These are phyloP conservation scores for Candida vartiovaarae DNA, from an alignment of 805 yeast species.

Conservation along the genomic window DNA sequence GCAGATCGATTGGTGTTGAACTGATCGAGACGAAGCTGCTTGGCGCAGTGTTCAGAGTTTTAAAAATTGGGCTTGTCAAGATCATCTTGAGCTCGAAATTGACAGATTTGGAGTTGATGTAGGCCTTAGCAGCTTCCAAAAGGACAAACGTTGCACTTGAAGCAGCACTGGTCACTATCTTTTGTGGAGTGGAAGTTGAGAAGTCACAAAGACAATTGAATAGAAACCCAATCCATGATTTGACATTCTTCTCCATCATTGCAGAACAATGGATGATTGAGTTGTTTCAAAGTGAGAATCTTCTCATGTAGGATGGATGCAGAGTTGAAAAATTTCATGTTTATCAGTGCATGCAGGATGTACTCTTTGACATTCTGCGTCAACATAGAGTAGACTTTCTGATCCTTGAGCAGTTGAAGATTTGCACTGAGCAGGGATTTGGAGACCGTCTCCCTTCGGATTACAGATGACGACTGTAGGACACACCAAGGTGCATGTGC, in stretches of 20 bases:
- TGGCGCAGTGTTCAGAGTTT: slow-evolving; percentile 8
- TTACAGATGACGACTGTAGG: slow-evolving; percentile 7
- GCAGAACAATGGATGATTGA: slow-evolving; percentile 11
- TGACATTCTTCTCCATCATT: slow-evolving; percentile 24
- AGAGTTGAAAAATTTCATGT: slow-evolving; percentile 18
- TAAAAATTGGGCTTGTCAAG: slow-evolving; percentile 4
- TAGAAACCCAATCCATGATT: slow-evolving; percentile 17
- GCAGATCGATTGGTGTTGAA: slow-evolving; percentile 10
- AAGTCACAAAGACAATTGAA: slow-evolving; percentile 18
- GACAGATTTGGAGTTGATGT: slow-evolving; percentile 12
- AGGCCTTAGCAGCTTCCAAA: slow-evolving; percentile 15
- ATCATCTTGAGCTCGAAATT: slow-evolving; percentile 12
- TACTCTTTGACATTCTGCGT: slow-evolving; percentile 11
- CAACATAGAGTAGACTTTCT: slow-evolving; percentile 8
- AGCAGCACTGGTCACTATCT: slow-evolving; percentile 2
- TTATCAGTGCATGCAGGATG: slow-evolving; percentile 15
- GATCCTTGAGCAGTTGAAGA: slow-evolving; percentile 21
- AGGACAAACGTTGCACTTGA: slow-evolving; percentile 5
- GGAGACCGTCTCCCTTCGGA: slow-evolving; percentile 12
- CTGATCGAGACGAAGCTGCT: slow-evolving; percentile 1
- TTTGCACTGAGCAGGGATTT: slow-evolving; percentile 20
- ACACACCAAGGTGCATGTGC: slow-evolving; percentile 14
- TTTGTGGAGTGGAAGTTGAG: slow-evolving; percentile 5
- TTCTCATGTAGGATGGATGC: slow-evolving; percentile 17
- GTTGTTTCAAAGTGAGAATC: slow-evolving; percentile 15